A percentile compares a stretch with the other conserved stretches of the same genome.
phyloP scores from a whole-genome alignment of 2,329 filamentous ascomycete species.

The Ramularia collo-cygni region DNA sequence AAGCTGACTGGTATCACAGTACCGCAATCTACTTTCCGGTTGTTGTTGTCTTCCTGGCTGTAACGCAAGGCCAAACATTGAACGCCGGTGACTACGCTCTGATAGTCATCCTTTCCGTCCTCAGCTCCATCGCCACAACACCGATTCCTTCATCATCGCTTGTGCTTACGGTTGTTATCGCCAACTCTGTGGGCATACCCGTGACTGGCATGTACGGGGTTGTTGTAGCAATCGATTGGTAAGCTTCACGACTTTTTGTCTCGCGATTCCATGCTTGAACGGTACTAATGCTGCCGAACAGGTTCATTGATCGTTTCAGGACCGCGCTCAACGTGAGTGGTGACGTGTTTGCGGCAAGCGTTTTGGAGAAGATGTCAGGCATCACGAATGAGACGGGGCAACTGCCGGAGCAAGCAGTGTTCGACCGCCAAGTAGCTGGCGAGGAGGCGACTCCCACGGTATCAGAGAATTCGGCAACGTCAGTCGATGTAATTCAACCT shows the following conservation, averaged over 20 bases:
- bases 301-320: conserved; percentile 51
- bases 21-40: conserved; percentile 52
- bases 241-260: too few relatives aligned
- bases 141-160: conserved; percentile 49
- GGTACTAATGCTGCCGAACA: too few relatives aligned
- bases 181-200: conserved; percentile 38
- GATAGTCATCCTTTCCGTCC: conserved; percentile 43
- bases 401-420: too few relatives aligned
- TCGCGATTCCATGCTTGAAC: too few relatives aligned
- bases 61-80: conserved; percentile 43
- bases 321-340: conserved; percentile 47
- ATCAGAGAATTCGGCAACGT: too few relatives aligned
- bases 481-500: too few relatives aligned
- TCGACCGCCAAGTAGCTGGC: too few relatives aligned
- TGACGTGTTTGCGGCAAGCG: conserved; percentile 41
- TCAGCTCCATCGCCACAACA: conserved; percentile 49
- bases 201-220: conserved; percentile 48
- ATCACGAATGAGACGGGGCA: conserved; percentile 27
- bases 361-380: conserved; percentile 37
- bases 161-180: conserved; percentile 48
- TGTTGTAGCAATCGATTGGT: conserved; percentile 50
- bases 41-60: conserved; percentile 47
- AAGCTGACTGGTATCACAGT: too few relatives aligned
- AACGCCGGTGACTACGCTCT: conserved; percentile 43
- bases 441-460: too few relatives aligned